Conservation (phyloP, 2,329 filamentous ascomycete species). For the Fusarium euwallaceae region DNA sequence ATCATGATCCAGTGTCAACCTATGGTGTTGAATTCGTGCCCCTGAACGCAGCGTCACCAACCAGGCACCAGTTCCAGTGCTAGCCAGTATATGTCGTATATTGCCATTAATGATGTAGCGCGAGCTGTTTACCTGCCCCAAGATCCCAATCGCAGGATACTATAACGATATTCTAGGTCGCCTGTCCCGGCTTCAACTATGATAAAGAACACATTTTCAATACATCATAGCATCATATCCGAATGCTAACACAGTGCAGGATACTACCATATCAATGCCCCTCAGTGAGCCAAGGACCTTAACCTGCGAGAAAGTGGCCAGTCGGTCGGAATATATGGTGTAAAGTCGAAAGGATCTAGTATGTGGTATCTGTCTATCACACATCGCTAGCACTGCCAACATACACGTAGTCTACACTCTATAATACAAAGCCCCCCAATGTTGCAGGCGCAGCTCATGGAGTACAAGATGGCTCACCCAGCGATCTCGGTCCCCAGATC, state of each 20-base stretch:
- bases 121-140: neutral
- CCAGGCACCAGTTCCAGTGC: neutral
- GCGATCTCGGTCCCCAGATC: conserved; percentile 4
- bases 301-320: neutral
- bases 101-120: neutral
- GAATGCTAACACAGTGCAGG: too few relatives aligned
- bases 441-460: neutral
- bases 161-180: too few relatives aligned
- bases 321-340: neutral
- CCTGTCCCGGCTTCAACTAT: too few relatives aligned
- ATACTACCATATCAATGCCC: too few relatives aligned
- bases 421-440: conserved; percentile 11
- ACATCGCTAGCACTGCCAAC: neutral
- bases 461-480: conserved; percentile 12
- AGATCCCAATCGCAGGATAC: too few relatives aligned
- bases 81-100: neutral
- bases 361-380: neutral
- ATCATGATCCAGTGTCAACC: neutral
- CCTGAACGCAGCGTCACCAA: neutral
- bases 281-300: neutral
- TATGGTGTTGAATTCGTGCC: neutral
- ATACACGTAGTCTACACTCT: conserved; percentile 12
- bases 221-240: too few relatives aligned
- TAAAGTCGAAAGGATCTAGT: neutral
- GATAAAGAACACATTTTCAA: too few relatives aligned